Conservation (phyloP, 805 yeast species). For the Cyberlindnera galapagoensis region DNA sequence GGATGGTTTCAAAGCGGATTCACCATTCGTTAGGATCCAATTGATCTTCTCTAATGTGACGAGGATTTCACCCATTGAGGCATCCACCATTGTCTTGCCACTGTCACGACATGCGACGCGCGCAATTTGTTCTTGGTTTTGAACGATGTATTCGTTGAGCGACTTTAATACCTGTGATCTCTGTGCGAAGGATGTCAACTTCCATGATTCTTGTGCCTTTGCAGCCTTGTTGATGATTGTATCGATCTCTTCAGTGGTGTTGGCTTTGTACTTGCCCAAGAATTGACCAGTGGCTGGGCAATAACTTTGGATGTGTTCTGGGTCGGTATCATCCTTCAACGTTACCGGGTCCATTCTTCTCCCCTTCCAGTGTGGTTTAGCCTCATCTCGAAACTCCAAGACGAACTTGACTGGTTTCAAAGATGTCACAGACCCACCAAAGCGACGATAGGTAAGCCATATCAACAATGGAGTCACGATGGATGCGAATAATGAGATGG, state of each 20-base stretch:
- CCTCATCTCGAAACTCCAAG: conserved; percentile 63
- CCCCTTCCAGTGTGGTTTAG: conserved; percentile 90
- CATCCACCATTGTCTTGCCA: conserved; percentile 94
- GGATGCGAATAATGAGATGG: conserved; percentile 16
- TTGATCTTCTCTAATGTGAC: conserved; percentile 89
- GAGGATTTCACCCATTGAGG: conserved; percentile 93
- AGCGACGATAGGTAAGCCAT: conserved; percentile 13
- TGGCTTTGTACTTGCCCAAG: conserved; percentile 65
- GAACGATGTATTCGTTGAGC: conserved; percentile 61
- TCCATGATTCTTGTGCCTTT: conserved; percentile 29
- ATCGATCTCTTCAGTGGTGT: conserved; percentile 68
- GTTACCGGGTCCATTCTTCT: conserved; percentile 62
- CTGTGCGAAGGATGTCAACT: conserved; percentile 45
- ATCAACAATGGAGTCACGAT: conserved; percentile 6
- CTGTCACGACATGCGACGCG: conserved; percentile 94
- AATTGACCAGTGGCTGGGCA: conserved; percentile 97
- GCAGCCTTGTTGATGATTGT: conserved; percentile 38
- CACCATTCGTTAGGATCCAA: conserved; percentile 88
- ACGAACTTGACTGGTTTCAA: conserved; percentile 37
- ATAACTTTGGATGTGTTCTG: conserved; percentile 67
- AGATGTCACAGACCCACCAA: conserved; percentile 3
- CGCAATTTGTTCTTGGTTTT: conserved; percentile 81
- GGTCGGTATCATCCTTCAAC: conserved; percentile 53
- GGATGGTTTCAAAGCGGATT: conserved; percentile 51
- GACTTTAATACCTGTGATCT: conserved; percentile 69